Base-by-base conservation (phyloP, 2,329 filamentous ascomycete species). In the Microcyclosporella mali region DNA sequence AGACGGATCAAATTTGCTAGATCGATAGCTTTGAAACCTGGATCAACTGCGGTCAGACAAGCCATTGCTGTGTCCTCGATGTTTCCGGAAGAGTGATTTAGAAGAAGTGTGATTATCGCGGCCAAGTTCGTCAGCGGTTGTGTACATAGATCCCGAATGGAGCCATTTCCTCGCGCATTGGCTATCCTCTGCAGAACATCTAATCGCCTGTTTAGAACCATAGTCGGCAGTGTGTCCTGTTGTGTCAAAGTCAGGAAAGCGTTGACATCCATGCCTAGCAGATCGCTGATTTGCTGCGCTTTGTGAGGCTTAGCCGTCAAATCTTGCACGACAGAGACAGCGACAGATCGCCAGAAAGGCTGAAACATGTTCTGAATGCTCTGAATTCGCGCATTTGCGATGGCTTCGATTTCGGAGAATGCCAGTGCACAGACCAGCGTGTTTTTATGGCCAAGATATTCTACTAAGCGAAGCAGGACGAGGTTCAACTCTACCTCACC, bases 301-400 rank as follows among this genome's bases (percentile, higher is more conserved):
- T 89, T 84, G 56, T 92, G 86, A n/a, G 92, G 90, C 35, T 84
- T 79, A 36, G 78, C 74, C 16, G 83, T 74, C 47, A 97, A 75
- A 55, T 95, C 87, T 61, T 88, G 90, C 19, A 92, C 83, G 2
- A 87, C 82, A 37, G 82, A 77, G 46, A 90, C 84, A 0, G 88
- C 89, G 33, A 98, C 72, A 21, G 78, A 90, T 52, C 81, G 79
- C 89, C 90, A 97, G 63, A 88, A 97, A 1, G 90, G 88, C 42
- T 82, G 80, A 43, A 97, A 82, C 0, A 98, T 70, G 6, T 55
- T 54, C 28, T 46, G 40, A 2, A 47, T 39, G 12, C 81, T 78
- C 19, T 76, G 73, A 2, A 82, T 75, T 1, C 79, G 82, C 36
- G 73, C 70, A 39, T 82, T 76, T 1, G 88, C 84, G 37, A 97